phyloP scores from a whole-genome alignment of 208 protist genomes.

The Leishmania tarentolae region DNA sequence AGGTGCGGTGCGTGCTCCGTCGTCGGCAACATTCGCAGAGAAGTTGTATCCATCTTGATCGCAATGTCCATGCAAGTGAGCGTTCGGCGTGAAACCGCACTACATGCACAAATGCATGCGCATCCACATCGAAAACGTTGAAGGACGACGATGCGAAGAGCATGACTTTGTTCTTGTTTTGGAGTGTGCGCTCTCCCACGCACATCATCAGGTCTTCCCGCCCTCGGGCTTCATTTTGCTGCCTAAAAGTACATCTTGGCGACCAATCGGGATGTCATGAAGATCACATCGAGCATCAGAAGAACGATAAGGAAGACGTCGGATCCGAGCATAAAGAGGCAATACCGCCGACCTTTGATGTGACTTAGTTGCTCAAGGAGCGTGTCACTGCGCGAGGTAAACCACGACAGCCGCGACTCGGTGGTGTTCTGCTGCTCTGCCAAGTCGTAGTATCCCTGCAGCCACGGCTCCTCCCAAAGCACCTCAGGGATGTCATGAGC shows the following conservation, averaged over 20 bases:
- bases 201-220: background rate
- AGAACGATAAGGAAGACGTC: constrained; percentile 79
- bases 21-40: background rate
- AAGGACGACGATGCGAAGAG: background rate
- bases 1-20: background rate
- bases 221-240: background rate
- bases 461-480: constrained; percentile 76
- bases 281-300: constrained; percentile 61
- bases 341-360: constrained; percentile 57
- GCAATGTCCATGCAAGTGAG: background rate
- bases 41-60: background rate
- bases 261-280: constrained; percentile 56
- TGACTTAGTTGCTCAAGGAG: constrained; percentile 64
- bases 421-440: constrained; percentile 58
- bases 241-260: constrained; percentile 62
- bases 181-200: no score
- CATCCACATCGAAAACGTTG: background rate
- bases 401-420: constrained; percentile 60
- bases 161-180: background rate
- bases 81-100: background rate
- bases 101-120: background rate
- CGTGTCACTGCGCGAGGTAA: constrained; percentile 61
- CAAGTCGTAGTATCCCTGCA: constrained; percentile 64
- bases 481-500: constrained; percentile 67
- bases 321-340: constrained; percentile 78